These are phyloP conservation scores for Solanum peruvianum DNA, from an alignment of 257 asterid genomes.

Conservation along the genomic window DNA sequence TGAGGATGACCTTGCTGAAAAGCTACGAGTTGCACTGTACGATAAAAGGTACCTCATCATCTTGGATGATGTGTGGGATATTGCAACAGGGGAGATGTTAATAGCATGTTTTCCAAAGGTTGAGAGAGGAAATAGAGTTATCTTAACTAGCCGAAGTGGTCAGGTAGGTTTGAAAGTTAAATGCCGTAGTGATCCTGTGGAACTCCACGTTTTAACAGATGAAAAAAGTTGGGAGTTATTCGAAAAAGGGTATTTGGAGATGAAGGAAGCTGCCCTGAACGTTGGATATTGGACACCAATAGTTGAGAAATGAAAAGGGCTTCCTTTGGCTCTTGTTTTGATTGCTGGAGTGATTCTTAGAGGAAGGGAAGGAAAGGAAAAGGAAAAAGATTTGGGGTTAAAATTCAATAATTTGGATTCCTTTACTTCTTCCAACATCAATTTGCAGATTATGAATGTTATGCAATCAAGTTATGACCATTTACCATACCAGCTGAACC, in stretches of 20 bases:
- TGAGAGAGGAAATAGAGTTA: not conserved
- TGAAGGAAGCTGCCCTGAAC: not conserved
- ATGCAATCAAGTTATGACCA: conserved; percentile 16
- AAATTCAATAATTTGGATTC: not conserved
- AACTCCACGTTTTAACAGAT: not conserved
- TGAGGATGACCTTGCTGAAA: not conserved
- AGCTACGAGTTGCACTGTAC: not conserved
- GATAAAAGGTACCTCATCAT: not conserved
- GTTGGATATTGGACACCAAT: not conserved
- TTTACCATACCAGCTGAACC: conserved; percentile 16
- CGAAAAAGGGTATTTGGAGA: not conserved
- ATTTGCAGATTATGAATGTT: not conserved
- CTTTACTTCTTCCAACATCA: not conserved
- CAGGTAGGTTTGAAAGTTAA: not conserved
- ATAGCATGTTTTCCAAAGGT: not conserved
- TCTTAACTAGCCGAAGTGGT: not conserved
- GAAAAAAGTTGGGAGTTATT: not conserved
- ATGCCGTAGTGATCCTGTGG: not conserved
- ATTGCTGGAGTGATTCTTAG: not conserved
- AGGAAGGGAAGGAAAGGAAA: not conserved
- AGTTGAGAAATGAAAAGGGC: conserved; percentile 3
- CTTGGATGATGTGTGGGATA: not conserved
- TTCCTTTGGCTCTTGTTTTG: not conserved
- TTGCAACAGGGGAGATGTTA: not conserved
- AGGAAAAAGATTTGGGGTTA: not conserved